phyloP scores from a whole-genome alignment of 1,284 basidiomycete species.

The Gymnopus androsaceus region DNA sequence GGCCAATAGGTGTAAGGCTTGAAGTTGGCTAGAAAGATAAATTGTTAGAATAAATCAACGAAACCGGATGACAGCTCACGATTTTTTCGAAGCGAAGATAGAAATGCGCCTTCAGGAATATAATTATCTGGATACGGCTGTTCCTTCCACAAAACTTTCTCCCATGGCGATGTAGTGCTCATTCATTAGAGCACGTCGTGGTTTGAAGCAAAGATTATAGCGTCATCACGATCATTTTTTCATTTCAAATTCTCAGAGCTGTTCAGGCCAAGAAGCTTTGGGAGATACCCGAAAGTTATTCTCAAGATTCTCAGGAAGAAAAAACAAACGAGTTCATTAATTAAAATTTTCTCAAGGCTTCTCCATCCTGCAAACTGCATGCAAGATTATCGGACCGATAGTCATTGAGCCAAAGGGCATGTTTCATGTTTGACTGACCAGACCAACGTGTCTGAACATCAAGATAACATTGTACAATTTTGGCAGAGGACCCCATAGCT shows the following conservation, averaged over 20 bases:
- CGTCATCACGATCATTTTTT: too few species aligned
- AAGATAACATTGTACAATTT: neutral
- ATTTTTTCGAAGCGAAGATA: conserved; percentile 77
- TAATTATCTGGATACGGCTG: conserved; percentile 85
- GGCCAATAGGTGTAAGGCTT: conserved; percentile 74
- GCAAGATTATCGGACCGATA: conserved; percentile 1
- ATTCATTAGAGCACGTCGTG: conserved; percentile 12
- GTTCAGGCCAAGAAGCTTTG: too few species aligned
- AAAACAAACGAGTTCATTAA: too few species aligned
- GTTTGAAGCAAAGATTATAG: neutral
- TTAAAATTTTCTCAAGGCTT: too few species aligned
- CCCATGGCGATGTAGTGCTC: conserved; percentile 51
- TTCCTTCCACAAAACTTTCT: conserved; percentile 83
- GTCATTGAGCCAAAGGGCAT: neutral
- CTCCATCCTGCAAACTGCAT: neutral
- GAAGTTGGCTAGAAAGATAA: conserved; percentile 62
- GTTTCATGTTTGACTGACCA: conserved; percentile 1
- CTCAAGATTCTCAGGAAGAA: too few species aligned
- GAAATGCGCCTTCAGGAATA: conserved; percentile 78
- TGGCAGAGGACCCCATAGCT: neutral
- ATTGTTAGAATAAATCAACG: conserved; percentile 9
- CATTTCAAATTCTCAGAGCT: too few species aligned
- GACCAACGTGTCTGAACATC: conserved; percentile 9
- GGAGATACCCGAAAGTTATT: too few species aligned
- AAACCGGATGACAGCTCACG: conserved; percentile 49